Percentiles rank a stretch among this genome's conserved stretches.
Conservation (phyloP, 1,139 yeast genomes). For the Arxiozyma telluris region DNA sequence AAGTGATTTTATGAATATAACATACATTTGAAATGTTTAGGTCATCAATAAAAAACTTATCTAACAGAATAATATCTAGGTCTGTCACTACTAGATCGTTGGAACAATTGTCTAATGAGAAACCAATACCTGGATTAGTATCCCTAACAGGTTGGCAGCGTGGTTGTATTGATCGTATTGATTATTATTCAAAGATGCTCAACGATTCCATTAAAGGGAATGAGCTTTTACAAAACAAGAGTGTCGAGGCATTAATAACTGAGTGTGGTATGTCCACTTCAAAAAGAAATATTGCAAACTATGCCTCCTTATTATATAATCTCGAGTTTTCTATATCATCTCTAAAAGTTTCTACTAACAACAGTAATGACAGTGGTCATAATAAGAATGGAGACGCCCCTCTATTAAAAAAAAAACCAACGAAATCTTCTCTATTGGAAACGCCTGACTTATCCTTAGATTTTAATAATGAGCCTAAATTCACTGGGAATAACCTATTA, state of each 20-base stretch:
- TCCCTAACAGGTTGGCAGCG: constrained; percentile 44
- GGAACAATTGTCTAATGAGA: constrained; percentile 24
- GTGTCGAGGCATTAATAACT: constrained; percentile 24
- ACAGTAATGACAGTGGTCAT: neutral
- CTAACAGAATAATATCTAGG: neutral
- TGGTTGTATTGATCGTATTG: constrained; percentile 53
- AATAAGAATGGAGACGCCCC: constrained; percentile 11
- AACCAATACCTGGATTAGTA: constrained; percentile 47
- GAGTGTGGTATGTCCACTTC: constrained; percentile 26
- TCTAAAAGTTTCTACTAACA: constrained; percentile 28
- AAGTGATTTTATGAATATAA: no score
- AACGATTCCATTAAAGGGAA: constrained; percentile 28
- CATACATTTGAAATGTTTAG: neutral
- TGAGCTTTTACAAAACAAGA: constrained; percentile 14
- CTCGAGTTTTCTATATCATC: constrained; percentile 51
- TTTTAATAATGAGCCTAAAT: constrained; percentile 33
- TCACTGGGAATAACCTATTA: constrained; percentile 17
- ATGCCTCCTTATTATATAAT: constrained; percentile 54
- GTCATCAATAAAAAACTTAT: neutral
- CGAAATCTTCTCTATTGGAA: constrained; percentile 33
- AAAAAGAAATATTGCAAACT: constrained; percentile 38
- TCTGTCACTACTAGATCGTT: constrained; percentile 7
- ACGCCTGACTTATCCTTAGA: constrained; percentile 36
- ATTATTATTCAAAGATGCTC: constrained; percentile 39
- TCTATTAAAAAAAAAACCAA: constrained; percentile 9